Percentiles rank a stretch among this genome's conserved stretches.
phyloP scores from a whole-genome alignment of 2,329 filamentous ascomycete genomes.

The Dactylellina parvicollis region DNA sequence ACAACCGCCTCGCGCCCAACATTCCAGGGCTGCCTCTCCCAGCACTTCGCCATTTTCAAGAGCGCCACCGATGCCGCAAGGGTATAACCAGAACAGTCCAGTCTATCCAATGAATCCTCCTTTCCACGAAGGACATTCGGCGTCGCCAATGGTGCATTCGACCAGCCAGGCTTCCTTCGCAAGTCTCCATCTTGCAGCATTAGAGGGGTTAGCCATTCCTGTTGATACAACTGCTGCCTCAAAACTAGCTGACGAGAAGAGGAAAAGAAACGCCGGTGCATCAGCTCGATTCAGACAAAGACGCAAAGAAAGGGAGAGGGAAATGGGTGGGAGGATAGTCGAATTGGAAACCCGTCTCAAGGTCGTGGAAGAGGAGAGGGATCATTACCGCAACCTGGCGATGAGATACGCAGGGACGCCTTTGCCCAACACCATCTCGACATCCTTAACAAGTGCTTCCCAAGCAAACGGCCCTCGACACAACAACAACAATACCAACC shows the following conservation, averaged over 20 bases:
- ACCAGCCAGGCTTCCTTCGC: constrained; percentile 27
- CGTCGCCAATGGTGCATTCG: constrained; percentile 34
- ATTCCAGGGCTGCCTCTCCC: constrained; percentile 33
- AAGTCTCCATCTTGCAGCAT: constrained; percentile 58
- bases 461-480: constrained; percentile 20
- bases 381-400: constrained; percentile 75
- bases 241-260: constrained; percentile 83
- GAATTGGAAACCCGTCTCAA: constrained; percentile 70
- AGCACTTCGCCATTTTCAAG: constrained; percentile 45
- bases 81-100: constrained; percentile 44
- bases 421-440: constrained; percentile 47
- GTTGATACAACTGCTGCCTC: constrained; percentile 85
- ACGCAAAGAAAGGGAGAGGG: constrained; percentile 82
- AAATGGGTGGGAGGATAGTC: constrained; percentile 74
- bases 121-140: constrained; percentile 49
- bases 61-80: constrained; percentile 16
- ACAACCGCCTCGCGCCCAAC: constrained; percentile 26
- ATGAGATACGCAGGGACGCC: constrained; percentile 65
- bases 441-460: constrained; percentile 16
- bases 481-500: constrained; percentile 33
- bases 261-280: constrained; percentile 83
- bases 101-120: constrained; percentile 49
- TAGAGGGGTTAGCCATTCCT: constrained; percentile 70
- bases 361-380: constrained; percentile 70
- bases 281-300: constrained; percentile 83